Percentiles rank a stretch among this genome's conserved stretches.
phyloP scores from a whole-genome alignment of 2,329 filamentous ascomycete genomes.

The Aspergillus nomiae region DNA sequence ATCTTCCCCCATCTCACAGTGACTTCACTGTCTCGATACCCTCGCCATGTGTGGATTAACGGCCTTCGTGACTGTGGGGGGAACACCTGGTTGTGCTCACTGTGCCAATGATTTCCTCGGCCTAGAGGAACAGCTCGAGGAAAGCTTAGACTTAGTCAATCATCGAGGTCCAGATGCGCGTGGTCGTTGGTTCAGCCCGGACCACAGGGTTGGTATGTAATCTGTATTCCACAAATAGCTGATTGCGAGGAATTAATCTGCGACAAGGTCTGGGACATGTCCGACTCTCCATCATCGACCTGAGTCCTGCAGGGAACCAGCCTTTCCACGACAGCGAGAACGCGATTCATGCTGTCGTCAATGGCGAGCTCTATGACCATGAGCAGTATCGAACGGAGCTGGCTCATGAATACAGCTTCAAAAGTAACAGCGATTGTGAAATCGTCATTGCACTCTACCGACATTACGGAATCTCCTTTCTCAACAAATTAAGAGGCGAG shows the following conservation, averaged over 20 bases:
- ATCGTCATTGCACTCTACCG: constrained; percentile 57
- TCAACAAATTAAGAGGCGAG: constrained; percentile 55
- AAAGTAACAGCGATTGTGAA: constrained; percentile 53
- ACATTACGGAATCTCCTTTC: constrained; percentile 49
- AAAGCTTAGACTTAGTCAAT: constrained; percentile 42
- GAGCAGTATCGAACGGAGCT: constrained; percentile 47
- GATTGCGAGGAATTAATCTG: not conserved
- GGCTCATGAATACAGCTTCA: constrained; percentile 47
- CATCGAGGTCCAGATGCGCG: constrained; percentile 51
- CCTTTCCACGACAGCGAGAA: constrained; percentile 46
- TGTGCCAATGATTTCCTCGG: not conserved
- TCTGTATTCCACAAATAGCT: not conserved
- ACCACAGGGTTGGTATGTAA: constrained; percentile 43
- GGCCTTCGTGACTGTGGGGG: constrained; percentile 10
- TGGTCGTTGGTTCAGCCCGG: constrained; percentile 50
- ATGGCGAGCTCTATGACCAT: constrained; percentile 62
- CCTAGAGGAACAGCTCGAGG: constrained; percentile 21
- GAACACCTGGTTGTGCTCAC: not conserved
- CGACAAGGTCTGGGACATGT: constrained; percentile 50
- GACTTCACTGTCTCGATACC: not conserved
- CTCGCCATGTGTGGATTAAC: constrained; percentile 15
- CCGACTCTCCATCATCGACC: constrained; percentile 57
- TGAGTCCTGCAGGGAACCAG: constrained; percentile 50
- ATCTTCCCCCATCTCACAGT: not conserved
- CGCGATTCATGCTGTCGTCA: constrained; percentile 58